Percentiles rank a stretch among this genome's conserved stretches.
phyloP scores from a whole-genome alignment of 2,329 filamentous ascomycete genomes.

The Zymoseptoria crescenta region DNA sequence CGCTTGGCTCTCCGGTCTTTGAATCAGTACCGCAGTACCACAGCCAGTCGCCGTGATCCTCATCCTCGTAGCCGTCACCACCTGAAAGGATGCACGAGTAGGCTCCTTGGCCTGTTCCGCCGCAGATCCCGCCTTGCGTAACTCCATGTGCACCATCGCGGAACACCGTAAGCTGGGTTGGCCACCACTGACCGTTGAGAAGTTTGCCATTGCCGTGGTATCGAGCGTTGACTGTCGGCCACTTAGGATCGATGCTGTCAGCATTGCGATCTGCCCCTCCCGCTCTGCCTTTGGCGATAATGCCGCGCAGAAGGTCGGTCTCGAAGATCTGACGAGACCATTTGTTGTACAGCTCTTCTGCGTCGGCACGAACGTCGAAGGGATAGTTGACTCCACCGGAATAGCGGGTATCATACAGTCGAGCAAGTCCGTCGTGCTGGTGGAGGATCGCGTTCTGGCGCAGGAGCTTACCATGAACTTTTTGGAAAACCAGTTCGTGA shows the following conservation, averaged over 20 bases:
- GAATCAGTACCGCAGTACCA: conserved; percentile 46
- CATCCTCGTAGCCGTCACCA: conserved; percentile 18
- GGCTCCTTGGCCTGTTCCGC: conserved; percentile 39
- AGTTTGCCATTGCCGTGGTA: conserved; percentile 35
- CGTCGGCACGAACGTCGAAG: conserved; percentile 41
- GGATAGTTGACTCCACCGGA: conserved; percentile 31
- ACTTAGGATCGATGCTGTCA: conserved; percentile 19
- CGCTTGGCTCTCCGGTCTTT: conserved; percentile 25
- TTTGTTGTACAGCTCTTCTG: conserved; percentile 38
- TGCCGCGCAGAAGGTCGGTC: conserved; percentile 41
- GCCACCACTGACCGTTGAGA: conserved; percentile 48
- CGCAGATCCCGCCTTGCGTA: conserved; percentile 45
- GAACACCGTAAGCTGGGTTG: conserved; percentile 43
- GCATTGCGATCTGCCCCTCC: conserved; percentile 16
- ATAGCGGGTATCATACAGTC: conserved; percentile 32
- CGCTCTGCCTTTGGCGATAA: conserved; percentile 21
- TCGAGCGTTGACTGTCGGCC: conserved; percentile 19
- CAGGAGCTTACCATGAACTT: conserved; percentile 28
- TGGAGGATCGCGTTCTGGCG: conserved; percentile 32
- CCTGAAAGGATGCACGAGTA: conserved; percentile 49
- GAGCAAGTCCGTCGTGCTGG: conserved; percentile 31
- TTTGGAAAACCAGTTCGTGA: conserved; percentile 34
- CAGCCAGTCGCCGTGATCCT: conserved; percentile 39
- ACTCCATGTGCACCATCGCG: conserved; percentile 49
- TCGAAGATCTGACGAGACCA: conserved; percentile 39